Base-by-base conservation (phyloP, 441 rosid genomes). In the Erodium moschatum region DNA sequence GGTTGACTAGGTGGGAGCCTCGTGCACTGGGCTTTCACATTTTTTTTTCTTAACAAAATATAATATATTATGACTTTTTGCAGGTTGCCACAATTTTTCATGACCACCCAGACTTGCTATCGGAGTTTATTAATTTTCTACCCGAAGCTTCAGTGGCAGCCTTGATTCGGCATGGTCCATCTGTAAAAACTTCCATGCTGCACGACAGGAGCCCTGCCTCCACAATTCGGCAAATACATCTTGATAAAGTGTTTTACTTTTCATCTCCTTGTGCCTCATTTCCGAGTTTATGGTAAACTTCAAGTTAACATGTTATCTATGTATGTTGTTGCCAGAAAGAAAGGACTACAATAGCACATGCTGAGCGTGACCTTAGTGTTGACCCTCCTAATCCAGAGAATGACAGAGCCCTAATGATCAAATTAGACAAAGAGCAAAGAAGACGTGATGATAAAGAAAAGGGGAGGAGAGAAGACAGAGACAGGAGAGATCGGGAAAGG, bases 11-110 rank as follows among this genome's bases (percentile, higher is more conserved):
- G 66, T 72, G 64, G 31, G 48, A 62, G 19, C 20, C 8, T 50
- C 7, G 19, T 50, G 58, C 58, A 50, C 19, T 50, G 58, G 8
- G 58, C 58, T 50, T 50, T 19, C 19, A n/a, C n/a, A 2, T 54
- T 6, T 33, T 33, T 6, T 33, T 33, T 60, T 12, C 6, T 20
- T 46, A 46, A 58, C 63, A 58, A 20, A 20, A 5, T 63, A 27
- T 29, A 6, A 71, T 33, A 7, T 13, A 29, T 40, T 42, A 15
- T 56, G 61, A 38, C 21, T 15, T 71, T 15, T 77, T 74, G 70
- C 81, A 96, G 99, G 98, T 96, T 67, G 89, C 97, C 58, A 15
- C 82, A 20, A 92, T 96, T 75, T 90, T 96, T 69, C 83, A 78
- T 71, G 95, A 89, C 77, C 98, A 96, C 74, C 56, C 65, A 8